Evolutionary conservation across 176 grass and related monocot species (phyloP).

Genomic region (Zea mays): Zm-B73-REFERENCE-NAM-5.0 NC_050101.1:172117001-172117500

Average conservation of each 20-base stretch:
- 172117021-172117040: no score
- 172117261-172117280: background rate
- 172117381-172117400: slow-evolving; percentile 11
- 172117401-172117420: slow-evolving; percentile 5
- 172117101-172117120: no score
- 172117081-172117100: no score
- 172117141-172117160: no score
- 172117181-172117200: background rate
- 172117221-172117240: background rate
- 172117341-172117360: background rate
- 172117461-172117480: slow-evolving; percentile 92
- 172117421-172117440: slow-evolving; percentile 4
- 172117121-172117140: no score
- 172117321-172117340: background rate
- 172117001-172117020: no score
- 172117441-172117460: background rate
- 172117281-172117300: background rate
- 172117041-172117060: no score
- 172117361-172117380: background rate
- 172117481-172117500: slow-evolving; percentile 93
- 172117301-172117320: background rate
- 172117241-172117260: background rate
- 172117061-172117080: no score
- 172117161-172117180: background rate
- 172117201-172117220: background rate